Conservation (phyloP, 495 filamentous ascomycete genomes). For the Penicillium verhagenii region DNA sequence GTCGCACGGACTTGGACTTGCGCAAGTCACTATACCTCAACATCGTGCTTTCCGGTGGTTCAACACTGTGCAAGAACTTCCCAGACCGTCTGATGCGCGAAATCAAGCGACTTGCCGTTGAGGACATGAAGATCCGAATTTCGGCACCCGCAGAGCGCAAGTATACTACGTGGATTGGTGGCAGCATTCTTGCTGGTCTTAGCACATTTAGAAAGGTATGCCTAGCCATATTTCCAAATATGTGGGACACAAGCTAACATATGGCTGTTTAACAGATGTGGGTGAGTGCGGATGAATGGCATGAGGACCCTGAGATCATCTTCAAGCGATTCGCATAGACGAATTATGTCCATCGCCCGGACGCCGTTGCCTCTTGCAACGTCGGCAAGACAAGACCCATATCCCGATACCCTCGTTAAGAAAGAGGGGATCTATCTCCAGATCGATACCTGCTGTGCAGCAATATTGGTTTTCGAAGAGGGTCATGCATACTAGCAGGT, state of each 20-base stretch:
- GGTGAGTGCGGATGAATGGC: slow-evolving; percentile 98
- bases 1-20: slow-evolving; percentile 94
- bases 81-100: slow-evolving; percentile 91
- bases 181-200: slow-evolving; percentile 93
- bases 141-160: slow-evolving; percentile 96
- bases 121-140: slow-evolving; percentile 99
- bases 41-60: slow-evolving; percentile 94
- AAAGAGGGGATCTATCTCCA: slow-evolving; percentile 3
- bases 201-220: slow-evolving; percentile 98
- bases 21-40: slow-evolving; percentile 92
- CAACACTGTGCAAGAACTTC: slow-evolving; percentile 89
- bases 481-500: slow-evolving; percentile 12
- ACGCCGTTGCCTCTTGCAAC: neutral
- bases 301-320: slow-evolving; percentile 98
- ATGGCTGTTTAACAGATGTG: slow-evolving; percentile 74
- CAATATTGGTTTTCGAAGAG: neutral
- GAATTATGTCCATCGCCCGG: neutral
- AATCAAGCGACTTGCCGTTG: slow-evolving; percentile 88
- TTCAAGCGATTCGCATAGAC: slow-evolving; percentile 88
- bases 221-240: neutral
- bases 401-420: slow-evolving; percentile 1
- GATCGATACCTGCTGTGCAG: neutral
- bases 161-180: slow-evolving; percentile 98
- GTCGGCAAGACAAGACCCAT: neutral
- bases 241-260: slow-evolving; percentile 8